Conservation (phyloP, 805 yeast genomes). For the Lipomyces oligophaga region DNA sequence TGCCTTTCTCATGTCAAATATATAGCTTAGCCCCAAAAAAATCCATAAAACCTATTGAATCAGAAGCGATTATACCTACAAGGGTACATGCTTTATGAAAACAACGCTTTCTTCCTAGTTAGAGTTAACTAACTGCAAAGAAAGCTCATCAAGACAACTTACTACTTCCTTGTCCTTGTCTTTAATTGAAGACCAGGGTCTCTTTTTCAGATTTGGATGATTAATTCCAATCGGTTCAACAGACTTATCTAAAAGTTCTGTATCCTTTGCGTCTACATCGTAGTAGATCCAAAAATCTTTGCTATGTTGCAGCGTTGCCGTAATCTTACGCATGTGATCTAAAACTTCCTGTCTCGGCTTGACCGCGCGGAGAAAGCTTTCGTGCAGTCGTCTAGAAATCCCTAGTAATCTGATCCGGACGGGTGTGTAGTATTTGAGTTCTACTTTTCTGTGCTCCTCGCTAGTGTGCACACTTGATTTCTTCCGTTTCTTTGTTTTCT, state of each 20-base stretch:
- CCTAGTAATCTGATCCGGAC: constrained; percentile 61
- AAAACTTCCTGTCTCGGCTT: constrained; percentile 54
- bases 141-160: not conserved
- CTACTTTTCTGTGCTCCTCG: not conserved
- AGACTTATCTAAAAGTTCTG: constrained; percentile 32
- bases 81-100: too few species aligned
- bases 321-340: constrained; percentile 55
- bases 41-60: too few species aligned
- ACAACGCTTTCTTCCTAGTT: too few species aligned
- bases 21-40: too few species aligned
- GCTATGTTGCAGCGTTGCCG: constrained; percentile 57
- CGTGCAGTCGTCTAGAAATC: constrained; percentile 63
- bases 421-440: constrained; percentile 43
- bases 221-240: constrained; percentile 17
- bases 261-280: constrained; percentile 47
- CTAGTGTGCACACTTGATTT: constrained; percentile 15
- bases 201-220: constrained; percentile 16
- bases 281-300: constrained; percentile 73
- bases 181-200: constrained; percentile 19
- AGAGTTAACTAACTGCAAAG: not conserved
- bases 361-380: constrained; percentile 64
- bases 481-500: constrained; percentile 32
- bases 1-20: too few species aligned
- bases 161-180: constrained; percentile 13
- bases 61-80: too few species aligned